Evolutionary conservation across 176 grass and related monocot genomes (phyloP).

Genomic region (Aegilops tauschii): DNA sequence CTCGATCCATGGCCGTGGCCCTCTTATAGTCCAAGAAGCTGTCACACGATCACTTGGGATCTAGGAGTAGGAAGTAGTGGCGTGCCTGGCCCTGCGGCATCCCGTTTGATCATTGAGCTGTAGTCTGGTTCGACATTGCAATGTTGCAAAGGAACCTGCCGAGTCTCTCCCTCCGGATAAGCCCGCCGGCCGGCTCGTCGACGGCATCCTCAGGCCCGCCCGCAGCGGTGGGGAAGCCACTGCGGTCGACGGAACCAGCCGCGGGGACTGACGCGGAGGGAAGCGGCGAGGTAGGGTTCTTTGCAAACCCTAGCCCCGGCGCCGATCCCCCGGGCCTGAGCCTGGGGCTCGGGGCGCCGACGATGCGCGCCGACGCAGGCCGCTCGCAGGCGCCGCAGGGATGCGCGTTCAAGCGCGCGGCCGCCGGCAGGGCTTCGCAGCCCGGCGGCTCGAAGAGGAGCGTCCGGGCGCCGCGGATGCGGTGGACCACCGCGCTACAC

Average conservation of each 20-base stretch:
- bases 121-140: background rate
- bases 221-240: constrained; percentile 1
- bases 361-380: background rate
- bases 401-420: constrained; percentile 63
- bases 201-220: background rate
- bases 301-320: constrained; percentile 46
- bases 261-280: constrained; percentile 17
- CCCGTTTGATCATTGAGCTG: constrained; percentile 17
- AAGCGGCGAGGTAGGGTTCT: constrained; percentile 40
- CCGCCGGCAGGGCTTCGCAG: background rate
- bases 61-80: background rate
- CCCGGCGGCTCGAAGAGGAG: constrained; percentile 57
- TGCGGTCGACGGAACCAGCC: constrained; percentile 11
- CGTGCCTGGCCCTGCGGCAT: background rate
- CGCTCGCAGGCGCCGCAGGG: constrained; percentile 38
- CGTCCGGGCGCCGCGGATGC: constrained; percentile 84
- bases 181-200: constrained; percentile 45
- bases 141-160: constrained; percentile 50
- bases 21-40: background rate
- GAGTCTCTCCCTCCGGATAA: constrained; percentile 81
- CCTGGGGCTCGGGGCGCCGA: constrained; percentile 37
- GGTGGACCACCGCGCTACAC: constrained; percentile 91
- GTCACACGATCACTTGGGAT: constrained; percentile 13
- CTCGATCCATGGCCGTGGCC: constrained; percentile 20
- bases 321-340: constrained; percentile 40